These are phyloP conservation scores for Fennellomyces sp. DNA, from an alignment of 371 early-diverging fungal genomes.

Conservation along the genomic window DNA sequence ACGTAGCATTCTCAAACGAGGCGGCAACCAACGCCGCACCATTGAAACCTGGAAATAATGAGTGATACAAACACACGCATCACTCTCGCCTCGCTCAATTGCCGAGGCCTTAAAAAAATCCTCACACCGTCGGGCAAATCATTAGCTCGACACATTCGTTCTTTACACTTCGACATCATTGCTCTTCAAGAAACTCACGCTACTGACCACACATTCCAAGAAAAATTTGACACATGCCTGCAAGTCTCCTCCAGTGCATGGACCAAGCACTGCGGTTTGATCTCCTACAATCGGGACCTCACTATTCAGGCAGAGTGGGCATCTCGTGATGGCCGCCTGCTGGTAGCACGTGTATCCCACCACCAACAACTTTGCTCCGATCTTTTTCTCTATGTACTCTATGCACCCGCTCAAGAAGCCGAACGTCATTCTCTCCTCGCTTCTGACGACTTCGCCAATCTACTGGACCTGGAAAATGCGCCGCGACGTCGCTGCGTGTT, in stretches of 20 bases:
- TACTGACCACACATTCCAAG: not conserved
- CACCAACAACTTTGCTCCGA: not conserved
- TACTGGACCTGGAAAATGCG: not conserved
- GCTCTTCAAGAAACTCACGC: slow-evolving; percentile 13
- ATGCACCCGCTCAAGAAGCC: slow-evolving; percentile 1
- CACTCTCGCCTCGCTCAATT: slow-evolving; percentile 18
- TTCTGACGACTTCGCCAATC: not conserved
- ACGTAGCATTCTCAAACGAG: no score
- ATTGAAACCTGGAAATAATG: no score
- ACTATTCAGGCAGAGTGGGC: not conserved
- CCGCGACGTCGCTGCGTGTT: slow-evolving; percentile 5
- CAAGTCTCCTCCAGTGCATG: slow-evolving; percentile 5
- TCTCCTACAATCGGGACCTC: not conserved
- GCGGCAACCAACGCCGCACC: no score
- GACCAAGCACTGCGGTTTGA: slow-evolving; percentile 6
- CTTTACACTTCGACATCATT: not conserved
- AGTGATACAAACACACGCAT: no score
- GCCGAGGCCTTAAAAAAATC: slow-evolving; percentile 14
- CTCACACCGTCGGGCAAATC: not conserved
- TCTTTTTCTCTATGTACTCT: not conserved
- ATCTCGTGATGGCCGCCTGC: slow-evolving; percentile 1
- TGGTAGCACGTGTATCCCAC: not conserved
- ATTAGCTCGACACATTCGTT: slow-evolving; percentile 5
- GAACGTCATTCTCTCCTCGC: not conserved
- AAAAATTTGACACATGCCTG: not conserved